phyloP scores from a whole-genome alignment of 257 asterid genomes.

The Knoxia roxburghii region DNA sequence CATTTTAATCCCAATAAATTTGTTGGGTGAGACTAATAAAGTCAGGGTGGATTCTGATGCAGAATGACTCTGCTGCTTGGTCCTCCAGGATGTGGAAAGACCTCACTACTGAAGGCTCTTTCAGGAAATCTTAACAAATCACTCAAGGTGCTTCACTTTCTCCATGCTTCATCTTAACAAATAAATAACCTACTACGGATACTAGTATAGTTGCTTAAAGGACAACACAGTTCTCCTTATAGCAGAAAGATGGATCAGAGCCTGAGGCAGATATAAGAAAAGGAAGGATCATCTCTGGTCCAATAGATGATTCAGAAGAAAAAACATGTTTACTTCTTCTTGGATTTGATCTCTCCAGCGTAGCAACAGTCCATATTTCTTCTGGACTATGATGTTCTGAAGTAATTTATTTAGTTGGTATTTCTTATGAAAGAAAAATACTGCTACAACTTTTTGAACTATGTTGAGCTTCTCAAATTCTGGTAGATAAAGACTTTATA shows the following conservation, averaged over 20 bases:
- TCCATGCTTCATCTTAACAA: constrained; percentile 5
- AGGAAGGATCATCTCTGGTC: too few relatives aligned
- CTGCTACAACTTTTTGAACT: background rate
- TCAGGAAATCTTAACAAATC: constrained; percentile 58
- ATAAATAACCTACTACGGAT: background rate
- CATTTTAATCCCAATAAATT: background rate
- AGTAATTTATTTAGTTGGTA: background rate
- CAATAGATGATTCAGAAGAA: too few relatives aligned
- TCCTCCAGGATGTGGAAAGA: constrained; percentile 77
- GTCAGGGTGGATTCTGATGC: constrained; percentile 20
- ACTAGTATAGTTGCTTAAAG: background rate
- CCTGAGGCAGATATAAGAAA: too few relatives aligned
- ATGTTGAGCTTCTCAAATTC: background rate
- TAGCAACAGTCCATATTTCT: background rate
- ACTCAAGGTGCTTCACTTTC: constrained; percentile 39
- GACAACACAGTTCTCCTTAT: background rate
- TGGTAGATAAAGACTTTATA: background rate
- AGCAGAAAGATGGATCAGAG: background rate
- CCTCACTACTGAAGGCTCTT: constrained; percentile 60
- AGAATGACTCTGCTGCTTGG: constrained; percentile 67
- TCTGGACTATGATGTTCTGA: background rate
- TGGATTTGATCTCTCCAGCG: too few relatives aligned
- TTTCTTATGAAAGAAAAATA: background rate
- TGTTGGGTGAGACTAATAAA: constrained; percentile 2
- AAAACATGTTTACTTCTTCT: too few relatives aligned